Evolutionary conservation across 1,284 basidiomycete species (phyloP), one percentile per base, ranked within the genome.

Genomic region (Ceratobasidium sp.): DNA sequence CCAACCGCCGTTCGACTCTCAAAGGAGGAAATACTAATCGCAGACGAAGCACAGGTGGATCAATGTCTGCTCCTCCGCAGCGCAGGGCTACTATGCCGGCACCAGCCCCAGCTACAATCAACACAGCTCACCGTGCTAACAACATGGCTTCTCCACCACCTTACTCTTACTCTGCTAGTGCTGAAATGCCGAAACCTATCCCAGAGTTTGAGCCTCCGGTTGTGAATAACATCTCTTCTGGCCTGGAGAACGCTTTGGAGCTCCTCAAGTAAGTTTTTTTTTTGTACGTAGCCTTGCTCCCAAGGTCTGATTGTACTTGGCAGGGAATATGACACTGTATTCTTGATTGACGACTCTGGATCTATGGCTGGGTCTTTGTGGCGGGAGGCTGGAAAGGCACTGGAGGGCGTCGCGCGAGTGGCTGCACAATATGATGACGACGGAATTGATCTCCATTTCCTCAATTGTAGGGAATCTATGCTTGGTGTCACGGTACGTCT

Each of bases 271-370:
- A 23, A 46, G 69, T 64, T 28, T 73, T 62, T 62, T 33, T 23
- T 4, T 33, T 15, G 33, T 33, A 33, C 17, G 2, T 15, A n/a
- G 17, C 46, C 9, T 59, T 7, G 28, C 17, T 50, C 17, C 9
- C n/a, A 40, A 5, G 33, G 2, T 56, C 69, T 52, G 2, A 69
- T 50, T 26, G 17, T 10, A 38, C 38, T 2, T 10, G 50, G 28
- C 38, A 74, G 70, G 40, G 54, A 38, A 38, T 74, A 74, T 54
- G 70, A 74, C 28, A 74, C 70, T 15, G 70, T 90, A 10, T 84
- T 91, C 54, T 80, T 90, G 38, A 84, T 91, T 62, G 90, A 91
- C 81, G 91, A 91, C 81, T 91, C 90, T 0, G 83, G 81, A 9
- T 91, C 90, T 10, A 91, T 91, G 90, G 75, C 79, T 12, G 86